Conservation (phyloP, 768 basidiomycete genomes). For the Leucocoprinus leucothites region DNA sequence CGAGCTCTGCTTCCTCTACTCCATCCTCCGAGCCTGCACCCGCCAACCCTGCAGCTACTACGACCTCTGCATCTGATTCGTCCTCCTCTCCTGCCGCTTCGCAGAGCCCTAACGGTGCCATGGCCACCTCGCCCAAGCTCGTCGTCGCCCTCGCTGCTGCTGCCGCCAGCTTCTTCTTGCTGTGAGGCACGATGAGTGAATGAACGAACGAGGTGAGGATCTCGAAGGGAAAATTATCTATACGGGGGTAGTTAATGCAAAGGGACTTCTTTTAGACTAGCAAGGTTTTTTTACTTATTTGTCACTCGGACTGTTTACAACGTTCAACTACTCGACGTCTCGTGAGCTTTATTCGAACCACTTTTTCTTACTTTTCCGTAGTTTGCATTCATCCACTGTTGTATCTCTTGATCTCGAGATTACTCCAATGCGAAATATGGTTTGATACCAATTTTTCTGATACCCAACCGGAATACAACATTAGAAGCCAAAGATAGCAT, state of each 20-base stretch:
- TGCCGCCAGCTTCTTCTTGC: constrained; percentile 43
- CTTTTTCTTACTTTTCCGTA: constrained; percentile 14
- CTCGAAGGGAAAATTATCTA: constrained; percentile 3
- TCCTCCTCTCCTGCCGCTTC: constrained; percentile 20
- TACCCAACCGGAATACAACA: constrained; percentile 12
- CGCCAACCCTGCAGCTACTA: constrained; percentile 22
- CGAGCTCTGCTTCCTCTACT: constrained; percentile 17
- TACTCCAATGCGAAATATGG: constrained; percentile 6
- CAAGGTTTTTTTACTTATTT: constrained; percentile 8
- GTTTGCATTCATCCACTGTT: constrained; percentile 3
- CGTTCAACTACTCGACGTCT: constrained; percentile 14
- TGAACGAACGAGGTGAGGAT: constrained; percentile 10
- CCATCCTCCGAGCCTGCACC: constrained; percentile 24
- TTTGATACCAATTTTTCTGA: constrained; percentile 16
- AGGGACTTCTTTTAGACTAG: constrained; percentile 14
- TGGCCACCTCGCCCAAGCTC: constrained; percentile 31
- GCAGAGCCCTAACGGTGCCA: neutral
- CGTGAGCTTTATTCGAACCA: constrained; percentile 16
- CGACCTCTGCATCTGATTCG: constrained; percentile 25
- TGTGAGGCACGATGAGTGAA: constrained; percentile 29
- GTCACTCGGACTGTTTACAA: neutral
- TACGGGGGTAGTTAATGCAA: constrained; percentile 7
- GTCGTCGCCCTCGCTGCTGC: constrained; percentile 47
- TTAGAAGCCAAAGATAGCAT: constrained; percentile 59
- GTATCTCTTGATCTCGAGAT: constrained; percentile 6